A percentile compares a stretch with the other conserved stretches of the same genome.
Conservation (phyloP, 2,329 filamentous ascomycete species). For the Phyllosticta capitalensis region DNA sequence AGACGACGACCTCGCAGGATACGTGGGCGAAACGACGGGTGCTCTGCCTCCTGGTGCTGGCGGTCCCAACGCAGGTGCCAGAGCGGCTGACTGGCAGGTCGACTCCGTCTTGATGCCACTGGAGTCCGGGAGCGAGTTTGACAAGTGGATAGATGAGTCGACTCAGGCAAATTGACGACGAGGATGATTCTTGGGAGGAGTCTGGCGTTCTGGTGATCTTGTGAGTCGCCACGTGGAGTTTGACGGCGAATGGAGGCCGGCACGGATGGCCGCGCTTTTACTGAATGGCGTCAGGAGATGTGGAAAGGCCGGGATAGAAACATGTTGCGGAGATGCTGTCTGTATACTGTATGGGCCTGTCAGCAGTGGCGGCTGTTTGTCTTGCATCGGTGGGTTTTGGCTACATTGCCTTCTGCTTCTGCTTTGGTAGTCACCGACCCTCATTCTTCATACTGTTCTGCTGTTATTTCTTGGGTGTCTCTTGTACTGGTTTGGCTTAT, state of each 20-base stretch:
- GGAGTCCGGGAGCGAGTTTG: slow-evolving; percentile 36
- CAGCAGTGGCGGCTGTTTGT: not conserved
- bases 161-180: not conserved
- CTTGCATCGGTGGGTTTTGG: slow-evolving; percentile 4
- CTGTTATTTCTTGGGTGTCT: not conserved
- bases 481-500: not conserved
- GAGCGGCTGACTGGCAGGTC: slow-evolving; percentile 26
- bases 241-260: not conserved
- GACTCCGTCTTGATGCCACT: slow-evolving; percentile 26
- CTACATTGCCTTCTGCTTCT: not conserved
- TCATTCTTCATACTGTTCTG: not conserved
- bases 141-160: slow-evolving; percentile 34
- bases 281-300: not conserved
- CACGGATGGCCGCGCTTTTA: not conserved
- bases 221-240: not conserved
- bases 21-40: not conserved
- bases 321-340: not conserved
- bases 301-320: not conserved
- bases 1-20: not conserved
- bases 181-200: not conserved
- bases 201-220: not conserved
- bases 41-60: slow-evolving; percentile 2
- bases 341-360: not conserved
- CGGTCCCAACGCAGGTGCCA: not conserved
- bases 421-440: not conserved